Base-by-base conservation (phyloP, 163 green algal genomes). In the Volvox carteri region DNA sequence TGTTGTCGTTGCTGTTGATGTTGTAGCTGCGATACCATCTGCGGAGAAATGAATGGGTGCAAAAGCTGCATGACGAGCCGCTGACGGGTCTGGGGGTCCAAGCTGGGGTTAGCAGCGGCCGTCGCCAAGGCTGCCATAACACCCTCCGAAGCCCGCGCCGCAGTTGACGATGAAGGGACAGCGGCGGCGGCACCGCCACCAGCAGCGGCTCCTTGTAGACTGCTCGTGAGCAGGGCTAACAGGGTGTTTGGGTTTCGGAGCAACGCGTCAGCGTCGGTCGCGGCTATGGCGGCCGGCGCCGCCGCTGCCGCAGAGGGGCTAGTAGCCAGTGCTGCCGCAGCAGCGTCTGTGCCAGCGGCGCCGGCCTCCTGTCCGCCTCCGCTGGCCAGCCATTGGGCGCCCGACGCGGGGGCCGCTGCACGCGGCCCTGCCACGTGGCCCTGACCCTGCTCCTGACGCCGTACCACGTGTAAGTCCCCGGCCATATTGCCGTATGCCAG, bases 231-330 rank as follows among this genome's bases (percentile, higher is more conserved):
- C 65, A 80, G 81, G 4, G 11, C 44, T 11, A 88, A 48, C 8
- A 87, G 21, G 12, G 80, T 46, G 80, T 79, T 87, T 35, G 44
- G 37, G 50, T 84, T 68, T 23, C 62, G 62, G 44, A 87, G 21
- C 44, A 68, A 16, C 6, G 62, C 33, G 2, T 80, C 81, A 1
- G 67, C 50, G 1, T 88, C 81, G 12, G 77, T 1, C 52, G 37
- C 58, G n/a, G 58, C 54, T 8, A 33, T 30, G 2, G 60, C 81
- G 0, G 67, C 50, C 5, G 76, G 28, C 9, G 75, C 1, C n/a
- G 33, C n/a, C 30, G 33, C n/a, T n/a, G n/a, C n/a, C n/a, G n/a
- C n/a, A n/a, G n/a, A n/a, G n/a, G n/a, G n/a, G n/a, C n/a, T n/a
- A n/a, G n/a, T n/a, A n/a, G n/a, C n/a, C n/a, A n/a, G 16, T 8